Base-by-base conservation (phyloP, 345 rosid species). In the Firmiana major region DNA sequence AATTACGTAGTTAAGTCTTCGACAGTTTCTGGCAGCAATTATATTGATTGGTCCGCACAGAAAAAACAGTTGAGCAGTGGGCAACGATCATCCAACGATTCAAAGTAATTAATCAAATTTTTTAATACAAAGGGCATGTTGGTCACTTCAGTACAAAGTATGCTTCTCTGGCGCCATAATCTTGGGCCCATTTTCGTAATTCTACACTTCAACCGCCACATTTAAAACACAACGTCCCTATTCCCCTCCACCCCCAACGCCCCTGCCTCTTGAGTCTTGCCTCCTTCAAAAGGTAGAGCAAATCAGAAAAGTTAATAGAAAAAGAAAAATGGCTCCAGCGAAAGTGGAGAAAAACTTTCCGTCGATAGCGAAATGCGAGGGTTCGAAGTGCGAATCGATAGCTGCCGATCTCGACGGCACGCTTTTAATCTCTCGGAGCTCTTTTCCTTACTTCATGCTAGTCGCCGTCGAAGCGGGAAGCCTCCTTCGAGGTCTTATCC, bases 391-490 rank as follows among this genome's bases (percentile, higher is more conserved):
- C 74, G 81, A 72, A 36, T 94, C 98, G 17, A 80, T 94, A 17
- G 97, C 98, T 1, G 96, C 98, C 2, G 98, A 94, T 81, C 98
- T 94, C 6, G 98, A 94, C 63, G 98, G 98, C 13, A 94, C 98
- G 22, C 91, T 94, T 15, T 92, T 93, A 15, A 54, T 84, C n/a
- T 90, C 94, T 1, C 79, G 92, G 43, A 94, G 97, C 88, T 89
- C 98, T 7, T 87, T 94, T 59, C 95, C 98, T 15, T 94, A 94
- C 90, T 94, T 90, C 82, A 89, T 94, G 97, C 95, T 94, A 0
- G 89, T 94, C 0, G 98, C 98, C 2, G 51, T 93, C 24, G 98
- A 93, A 82, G 98, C 98, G 24, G 98, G 98, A 0, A 90, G 98
- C 80, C 85, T 93, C 42, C 78, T 94, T 24, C 95, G 98, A n/a